Percentiles rank a stretch among this genome's conserved stretches.
Evolutionary conservation across 805 yeast genomes (phyloP).

Genomic region (Naumovozyma baii): DNA sequence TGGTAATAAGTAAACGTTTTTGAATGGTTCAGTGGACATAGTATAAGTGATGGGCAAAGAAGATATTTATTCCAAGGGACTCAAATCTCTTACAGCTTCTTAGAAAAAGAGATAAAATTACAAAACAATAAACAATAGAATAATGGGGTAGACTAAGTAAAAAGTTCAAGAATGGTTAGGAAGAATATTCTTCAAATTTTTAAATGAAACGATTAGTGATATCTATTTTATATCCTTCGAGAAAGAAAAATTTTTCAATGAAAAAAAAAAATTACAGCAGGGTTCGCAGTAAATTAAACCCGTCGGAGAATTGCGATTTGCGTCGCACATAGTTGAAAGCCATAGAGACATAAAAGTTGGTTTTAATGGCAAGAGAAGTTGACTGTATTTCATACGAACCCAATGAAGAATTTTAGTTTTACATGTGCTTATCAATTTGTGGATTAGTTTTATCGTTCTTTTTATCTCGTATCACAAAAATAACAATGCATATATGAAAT

Average conservation of each 20-base stretch:
- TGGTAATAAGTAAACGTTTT: slow-evolving; percentile 57
- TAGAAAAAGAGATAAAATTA: not conserved
- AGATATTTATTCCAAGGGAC: not conserved
- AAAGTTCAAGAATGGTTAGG: not conserved
- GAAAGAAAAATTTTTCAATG: not conserved
- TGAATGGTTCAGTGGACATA: slow-evolving; percentile 29
- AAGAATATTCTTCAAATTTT: not conserved
- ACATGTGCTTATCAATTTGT: too few relatives aligned
- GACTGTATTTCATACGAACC: too few relatives aligned
- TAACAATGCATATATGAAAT: too few relatives aligned
- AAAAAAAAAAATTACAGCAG: too few relatives aligned
- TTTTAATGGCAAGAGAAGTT: too few relatives aligned
- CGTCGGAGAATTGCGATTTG: not conserved
- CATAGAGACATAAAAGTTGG: too few relatives aligned
- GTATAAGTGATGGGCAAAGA: not conserved
- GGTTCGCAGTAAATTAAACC: not conserved
- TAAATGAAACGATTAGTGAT: too few relatives aligned
- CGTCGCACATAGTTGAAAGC: too few relatives aligned
- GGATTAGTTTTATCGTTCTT: too few relatives aligned
- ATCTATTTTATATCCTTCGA: not conserved
- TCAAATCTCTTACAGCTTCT: not conserved
- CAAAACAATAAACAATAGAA: not conserved
- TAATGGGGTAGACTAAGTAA: not conserved
- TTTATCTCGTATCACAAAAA: too few relatives aligned
- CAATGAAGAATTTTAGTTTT: too few relatives aligned